Percentiles rank a stretch among this genome's conserved stretches.
Evolutionary conservation across 352 stramenopile genomes (phyloP).

Genomic region (Phytophthora pseudosyringae): DNA sequence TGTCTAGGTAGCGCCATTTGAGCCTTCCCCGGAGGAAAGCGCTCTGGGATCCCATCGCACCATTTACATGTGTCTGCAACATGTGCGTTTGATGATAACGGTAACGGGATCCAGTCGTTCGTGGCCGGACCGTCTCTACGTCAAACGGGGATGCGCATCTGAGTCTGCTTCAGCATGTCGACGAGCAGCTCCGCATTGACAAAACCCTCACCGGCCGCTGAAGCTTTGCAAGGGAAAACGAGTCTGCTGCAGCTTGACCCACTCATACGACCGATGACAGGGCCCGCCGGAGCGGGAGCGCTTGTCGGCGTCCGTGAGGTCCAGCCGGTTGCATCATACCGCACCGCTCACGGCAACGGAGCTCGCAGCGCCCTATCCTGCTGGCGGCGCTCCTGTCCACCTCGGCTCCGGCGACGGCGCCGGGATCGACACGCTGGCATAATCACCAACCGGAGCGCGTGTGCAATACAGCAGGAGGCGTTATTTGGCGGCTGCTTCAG

Average conservation of each 20-base stretch:
- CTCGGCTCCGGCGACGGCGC: too few species aligned
- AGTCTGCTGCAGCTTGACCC: too few species aligned
- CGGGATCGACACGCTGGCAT: not conserved
- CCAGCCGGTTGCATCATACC: not conserved
- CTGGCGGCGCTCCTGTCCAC: not conserved
- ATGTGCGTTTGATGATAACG: constrained; percentile 14
- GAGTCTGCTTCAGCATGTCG: constrained; percentile 13
- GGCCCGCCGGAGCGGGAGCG: not conserved
- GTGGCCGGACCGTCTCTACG: constrained; percentile 8
- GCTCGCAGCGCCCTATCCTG: not conserved
- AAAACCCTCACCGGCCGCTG: not conserved
- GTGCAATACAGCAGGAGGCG: not conserved
- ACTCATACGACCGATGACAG: not conserved
- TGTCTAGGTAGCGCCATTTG: too few species aligned
- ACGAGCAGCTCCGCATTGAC: not conserved
- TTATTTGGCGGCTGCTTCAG: not conserved
- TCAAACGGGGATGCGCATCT: constrained; percentile 10
- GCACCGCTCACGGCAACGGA: too few species aligned
- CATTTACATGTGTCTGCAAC: not conserved
- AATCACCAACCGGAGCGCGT: not conserved
- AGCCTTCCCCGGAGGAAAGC: too few species aligned
- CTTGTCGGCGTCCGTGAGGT: not conserved
- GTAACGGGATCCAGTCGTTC: constrained; percentile 3
- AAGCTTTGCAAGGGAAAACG: too few species aligned
- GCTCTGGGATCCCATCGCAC: too few species aligned